phyloP scores from a whole-genome alignment of 257 asterid species.

The Coffea canephora region DNA sequence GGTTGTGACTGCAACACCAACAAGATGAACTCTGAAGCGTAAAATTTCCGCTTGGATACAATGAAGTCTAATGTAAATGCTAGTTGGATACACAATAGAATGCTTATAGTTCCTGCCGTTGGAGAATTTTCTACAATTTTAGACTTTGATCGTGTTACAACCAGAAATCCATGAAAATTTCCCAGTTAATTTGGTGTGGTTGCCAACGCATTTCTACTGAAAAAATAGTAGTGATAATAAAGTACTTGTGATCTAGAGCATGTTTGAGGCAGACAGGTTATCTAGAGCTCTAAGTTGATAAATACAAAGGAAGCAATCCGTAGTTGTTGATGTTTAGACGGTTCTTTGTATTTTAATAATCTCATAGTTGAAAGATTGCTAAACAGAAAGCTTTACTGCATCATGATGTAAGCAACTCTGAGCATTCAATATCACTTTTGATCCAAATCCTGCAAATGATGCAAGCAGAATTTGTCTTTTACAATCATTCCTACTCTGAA shows the following conservation, averaged over 20 bases:
- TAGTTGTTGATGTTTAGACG: too few relatives aligned
- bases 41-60: background rate
- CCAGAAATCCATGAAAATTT: background rate
- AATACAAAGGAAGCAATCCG: background rate
- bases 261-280: background rate
- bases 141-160: background rate
- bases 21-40: background rate
- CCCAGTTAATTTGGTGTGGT: background rate
- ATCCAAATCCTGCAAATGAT: background rate
- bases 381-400: background rate
- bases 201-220: background rate
- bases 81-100: conserved; percentile 1
- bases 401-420: background rate
- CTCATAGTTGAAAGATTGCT: background rate
- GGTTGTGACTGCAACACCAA: background rate
- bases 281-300: background rate
- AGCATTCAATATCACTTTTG: background rate
- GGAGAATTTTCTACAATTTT: background rate
- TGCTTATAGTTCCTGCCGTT: background rate
- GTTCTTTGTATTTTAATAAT: background rate
- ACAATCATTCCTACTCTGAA: background rate
- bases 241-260: background rate
- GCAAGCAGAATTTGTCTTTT: background rate
- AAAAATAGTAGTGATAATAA: background rate
- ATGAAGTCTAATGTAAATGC: background rate